Base-by-base conservation (phyloP, 768 basidiomycete species). In the Lyophyllum semitale region DNA sequence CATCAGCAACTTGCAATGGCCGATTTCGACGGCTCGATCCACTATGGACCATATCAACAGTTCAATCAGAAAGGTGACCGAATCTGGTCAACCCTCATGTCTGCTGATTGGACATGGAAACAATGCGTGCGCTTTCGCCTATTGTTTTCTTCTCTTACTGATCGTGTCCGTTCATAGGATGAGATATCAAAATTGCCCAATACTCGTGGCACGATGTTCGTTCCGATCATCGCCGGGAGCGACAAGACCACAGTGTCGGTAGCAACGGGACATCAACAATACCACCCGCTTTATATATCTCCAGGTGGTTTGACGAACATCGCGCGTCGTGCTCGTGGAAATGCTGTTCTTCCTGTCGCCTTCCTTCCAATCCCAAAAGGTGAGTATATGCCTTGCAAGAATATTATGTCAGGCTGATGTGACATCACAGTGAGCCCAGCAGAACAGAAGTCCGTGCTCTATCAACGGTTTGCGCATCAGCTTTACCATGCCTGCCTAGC, bases 161-260 rank as follows among this genome's bases (percentile, higher is more conserved):
- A 4, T 38, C n/a, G 18, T 38, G 8, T 17, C 37, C 11, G 15
- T 38, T 18, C 8, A 15, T 38, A 38, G 37, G 37, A 38, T 9
- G 17, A n/a, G 17, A 38, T 38, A n/a, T n/a, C 37, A 5, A 18
- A 38, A 18, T 5, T n/a, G 3, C 37, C 37, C 6, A 22, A 35
- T 2, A 73, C 51, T 1, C 61, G 65, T 44, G 71, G 72, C 3
- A 50, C 71, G 0, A 64, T 68, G 53, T 68, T 69, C 51, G 62
- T 65, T 1, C 73, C 74, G 1, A 48, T 74, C 25, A 66, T 75
- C 20, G 60, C 70, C n/a, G 72, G 75, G 1, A 72, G 70, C 29
- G 71, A 77, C 49, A 76, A 77, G 53, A 76, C 73, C 0, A 72
- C 66, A 0, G 70, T 72, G 4, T 76, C 73, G 1, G 69, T 75